Evolutionary conservation across 129 eudicot genomes (phyloP), one percentile per base, ranked within the genome.

Genomic region (Flaveria bidentis): DNA sequence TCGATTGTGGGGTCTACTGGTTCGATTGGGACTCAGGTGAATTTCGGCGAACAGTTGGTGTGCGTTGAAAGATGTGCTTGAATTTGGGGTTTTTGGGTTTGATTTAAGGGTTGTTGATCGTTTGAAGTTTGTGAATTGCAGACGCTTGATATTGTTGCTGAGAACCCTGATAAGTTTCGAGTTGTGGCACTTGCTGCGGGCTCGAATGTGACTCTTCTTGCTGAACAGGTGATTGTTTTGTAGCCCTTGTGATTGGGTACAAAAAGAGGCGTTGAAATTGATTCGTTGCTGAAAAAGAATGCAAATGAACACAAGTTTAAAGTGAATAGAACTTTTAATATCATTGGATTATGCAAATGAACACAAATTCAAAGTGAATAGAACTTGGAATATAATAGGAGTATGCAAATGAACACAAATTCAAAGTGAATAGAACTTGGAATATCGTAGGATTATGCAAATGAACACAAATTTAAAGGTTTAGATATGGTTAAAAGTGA

Each of bases 151-250:
- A 95, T 95, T 78, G 99, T 95, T 76, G 96, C 96, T 2, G 99
- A 95, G 74, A 89, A 95, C 80, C 97, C 99, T 11, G 97, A 91
- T 77, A 89, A 95, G 66, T 95, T 95, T 82, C 88, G 82, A 82
- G 92, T 95, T 66, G 97, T 95, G 5, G 99, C 99, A 41, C 99
- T 95, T 75, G 97, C 99, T 71, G 99, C 99, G 77, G 97, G 99
- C 58, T 91, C 99, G 53, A 95, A 95, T 69, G 97, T 95, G 66
- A 86, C 99, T 51, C 97, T 95, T 85, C 99, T 95, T 45, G 99
- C 99, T 17, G 97, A 95, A 83, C 99, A 95, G 97, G 99, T 95
- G 78, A 87, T 33, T 51, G 18, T 61, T 2, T 57, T 57, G 36
- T 2, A 61, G 28, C 67, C 10, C 20, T 70, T 9, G 42, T 70